Evolutionary conservation across 345 rosid genomes (phyloP), one percentile per base, ranked within the genome.

Genomic region (Nephelium lappaceum): DNA sequence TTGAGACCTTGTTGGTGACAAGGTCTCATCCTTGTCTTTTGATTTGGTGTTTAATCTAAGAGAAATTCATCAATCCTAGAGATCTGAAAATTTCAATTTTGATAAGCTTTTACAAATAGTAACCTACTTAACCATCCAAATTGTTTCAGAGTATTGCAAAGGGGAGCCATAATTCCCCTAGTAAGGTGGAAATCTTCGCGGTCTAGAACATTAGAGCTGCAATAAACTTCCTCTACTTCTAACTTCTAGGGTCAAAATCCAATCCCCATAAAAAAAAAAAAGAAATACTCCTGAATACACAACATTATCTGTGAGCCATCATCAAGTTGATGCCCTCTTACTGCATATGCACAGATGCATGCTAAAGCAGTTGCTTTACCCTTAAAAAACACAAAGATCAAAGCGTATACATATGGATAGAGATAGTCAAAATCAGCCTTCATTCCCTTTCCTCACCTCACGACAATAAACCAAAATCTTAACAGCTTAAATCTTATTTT

Each of bases 341-440:
- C 45, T 9, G 0, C 23, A 53, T 11, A 71, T 7, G 0, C n/a
- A n/a, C 14, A n/a, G 8, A 38, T 72, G 65, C 47, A n/a, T 55
- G 64, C 64, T 55, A 72, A 72, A 72, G 65, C 63, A 55, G 57
- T 69, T 19, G 24, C 58, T 15, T 23, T 47, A 45, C 39, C 73
- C 69, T 45, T 45, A 45, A 10, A 47, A 6, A 45, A 15, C 39
- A 9, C 19, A 45, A 11, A 23, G 27, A 21, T 21, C 57, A 69
- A 43, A 14, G 0, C 23, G 43, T 24, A 23, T 23, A 53, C 19
- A 12, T 21, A 69, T 69, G 8, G 49, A 67, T 31, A 47, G 58
- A 49, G 36, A 31, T 16, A 39, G 42, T 51, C 61, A 47, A 51
- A 49, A 71, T 27, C 41, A 51, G 61, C 14, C 15, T 41, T 16